Evolutionary conservation across 768 basidiomycete genomes (phyloP), one percentile per base, ranked within the genome.

Genomic region (Pleurotus sapidus): DNA sequence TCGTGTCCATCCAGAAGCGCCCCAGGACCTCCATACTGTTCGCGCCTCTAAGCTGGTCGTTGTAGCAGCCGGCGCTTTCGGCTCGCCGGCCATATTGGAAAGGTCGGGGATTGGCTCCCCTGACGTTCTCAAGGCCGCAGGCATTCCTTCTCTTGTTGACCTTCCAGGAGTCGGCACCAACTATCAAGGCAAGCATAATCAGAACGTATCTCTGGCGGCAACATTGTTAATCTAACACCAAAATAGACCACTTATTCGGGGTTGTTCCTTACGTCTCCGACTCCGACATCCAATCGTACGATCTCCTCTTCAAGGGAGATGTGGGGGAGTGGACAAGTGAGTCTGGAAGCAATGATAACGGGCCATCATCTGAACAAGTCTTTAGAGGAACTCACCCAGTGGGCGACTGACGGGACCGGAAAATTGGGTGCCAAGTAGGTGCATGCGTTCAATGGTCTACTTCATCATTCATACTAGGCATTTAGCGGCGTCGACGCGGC

Each of bases 401-500:
- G 72, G 68, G 53, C 63, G 5, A 62, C 49, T 14, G 65, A 67
- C 0, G 75, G 74, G 3, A 68, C 57, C 2, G 75, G 77, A 0
- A 53, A 74, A 20, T 61, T 78, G 40, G 54, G 68, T 65, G 9
- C 61, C 67, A 78, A 70, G 79, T 78, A 20, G 3, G 68, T 37
- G 4, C 2, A 5, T 18, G 9, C 40, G 15, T n/a, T 39, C 9
- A 9, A 2, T 15, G 39, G 2, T 5, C 18, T 43, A 6, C 7
- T 45, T 39, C 18, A 49, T 17, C 34, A 40, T 15, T 51, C 11
- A 23, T 43, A 5, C 25, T 38, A 14, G 4, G 5, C 8, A 7
- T n/a, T 18, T 34, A 77, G 76, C 46, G 72, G 61, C 3, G 56
- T 71, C 8, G 78, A 80, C 45, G 68, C 65, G n/a, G 75, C 70